Evolutionary conservation across 495 filamentous ascomycete species (phyloP), one percentile per base, ranked within the genome.

Genomic region (Ramalina peruviana): DNA sequence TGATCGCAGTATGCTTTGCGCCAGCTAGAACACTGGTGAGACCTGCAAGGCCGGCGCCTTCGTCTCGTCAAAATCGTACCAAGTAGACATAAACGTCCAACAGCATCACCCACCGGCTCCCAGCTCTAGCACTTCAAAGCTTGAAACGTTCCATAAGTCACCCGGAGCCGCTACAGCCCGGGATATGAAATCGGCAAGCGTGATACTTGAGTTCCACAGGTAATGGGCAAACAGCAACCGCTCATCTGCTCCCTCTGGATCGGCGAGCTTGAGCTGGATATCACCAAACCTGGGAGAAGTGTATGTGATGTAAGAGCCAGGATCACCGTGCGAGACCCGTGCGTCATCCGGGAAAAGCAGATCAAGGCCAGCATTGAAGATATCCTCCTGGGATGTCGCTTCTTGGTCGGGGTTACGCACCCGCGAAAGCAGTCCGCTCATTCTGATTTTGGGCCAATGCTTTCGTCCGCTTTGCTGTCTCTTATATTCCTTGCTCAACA

Each of bases 141-240:
- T 74, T 40, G 62, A 50, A 3, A 79, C 68, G 53, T 59, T 65
- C 75, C 78, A 83, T 39, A 9, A 20, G 23, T 46, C 52, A 50
- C 44, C 58, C 3, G 38, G 56, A 7, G 40, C 40, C 36, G 50
- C 54, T 50, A 57, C 60, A 12, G 61, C 62, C 23, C 54, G 65
- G 57, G 84, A 80, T 10, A 92, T 67, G 12, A 80, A 67, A 60
- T 85, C 83, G 1, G 83, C 83, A 42, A 88, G 69, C 48, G 82
- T 68, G 54, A 90, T 65, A 0, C 73, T 79, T n/a, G 85, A 71
- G 61, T 90, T 93, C 89, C 89, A 94, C 6, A 94, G 65, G 62
- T 85, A 84, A 62, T 94, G 88, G 33, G 80, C 80, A 62, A 89
- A 94, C 36, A 92, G 72, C 38, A 64, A 68, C 48, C 82, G 63